Evolutionary conservation across 192 early-diverging fungal genomes (phyloP).

Genomic region (Coemansia sp.): DNA sequence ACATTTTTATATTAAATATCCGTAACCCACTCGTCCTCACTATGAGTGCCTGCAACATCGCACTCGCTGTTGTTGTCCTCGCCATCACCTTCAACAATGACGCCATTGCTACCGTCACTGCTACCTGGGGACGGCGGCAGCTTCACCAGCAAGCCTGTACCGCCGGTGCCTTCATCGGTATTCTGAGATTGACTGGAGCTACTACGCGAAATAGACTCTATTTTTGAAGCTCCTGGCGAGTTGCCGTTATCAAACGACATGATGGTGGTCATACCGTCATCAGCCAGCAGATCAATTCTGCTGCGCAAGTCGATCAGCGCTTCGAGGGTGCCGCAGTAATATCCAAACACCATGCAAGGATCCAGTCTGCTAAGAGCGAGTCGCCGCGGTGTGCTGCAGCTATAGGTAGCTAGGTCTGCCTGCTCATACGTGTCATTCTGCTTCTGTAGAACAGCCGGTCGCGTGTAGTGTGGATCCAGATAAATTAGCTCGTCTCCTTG

Average conservation of each 20-base stretch:
- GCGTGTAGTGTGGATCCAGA: constrained; percentile 88
- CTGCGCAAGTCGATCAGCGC: constrained; percentile 42
- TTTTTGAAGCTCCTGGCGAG: constrained; percentile 13
- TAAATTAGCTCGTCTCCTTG: constrained; percentile 79
- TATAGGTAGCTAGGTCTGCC: constrained; percentile 76
- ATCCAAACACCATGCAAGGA: constrained; percentile 92
- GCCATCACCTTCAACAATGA: constrained; percentile 4
- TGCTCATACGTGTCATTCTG: constrained; percentile 15
- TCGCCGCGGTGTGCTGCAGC: constrained; percentile 72
- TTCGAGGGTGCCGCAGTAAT: constrained; percentile 55
- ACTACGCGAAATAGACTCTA: not conserved
- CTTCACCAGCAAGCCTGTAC: not conserved
- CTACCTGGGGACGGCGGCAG: constrained; percentile 13
- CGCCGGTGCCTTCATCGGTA: too few species aligned
- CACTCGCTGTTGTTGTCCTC: not conserved
- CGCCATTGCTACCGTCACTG: constrained; percentile 2
- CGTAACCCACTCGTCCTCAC: constrained; percentile 46
- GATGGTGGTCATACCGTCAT: constrained; percentile 40
- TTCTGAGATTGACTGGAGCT: too few species aligned
- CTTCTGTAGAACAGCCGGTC: constrained; percentile 54
- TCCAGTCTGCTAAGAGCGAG: constrained; percentile 78
- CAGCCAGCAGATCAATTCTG: constrained; percentile 37
- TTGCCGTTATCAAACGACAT: constrained; percentile 42
- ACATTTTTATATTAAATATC: constrained; percentile 21
- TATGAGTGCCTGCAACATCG: constrained; percentile 12